Evolutionary conservation across 169 alveolate species (phyloP).

Genomic region (Cryptosporidium muris): DNA sequence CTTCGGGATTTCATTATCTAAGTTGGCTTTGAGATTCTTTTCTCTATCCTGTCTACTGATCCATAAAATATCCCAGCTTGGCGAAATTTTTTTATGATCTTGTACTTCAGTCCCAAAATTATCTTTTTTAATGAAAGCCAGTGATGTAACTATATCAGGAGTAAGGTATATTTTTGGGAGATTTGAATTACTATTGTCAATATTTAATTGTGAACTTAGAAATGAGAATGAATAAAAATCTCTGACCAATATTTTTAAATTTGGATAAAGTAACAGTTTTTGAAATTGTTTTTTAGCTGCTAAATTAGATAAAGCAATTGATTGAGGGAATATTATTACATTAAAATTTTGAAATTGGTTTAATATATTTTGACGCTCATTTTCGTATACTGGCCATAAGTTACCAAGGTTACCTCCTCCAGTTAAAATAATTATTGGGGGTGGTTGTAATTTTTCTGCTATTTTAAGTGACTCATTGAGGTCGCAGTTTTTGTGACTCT

Average conservation of each 20-base stretch:
- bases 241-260: conserved; percentile 36
- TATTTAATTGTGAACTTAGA: background rate
- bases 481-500: conserved; percentile 27
- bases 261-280: conserved; percentile 1
- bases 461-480: conserved; percentile 21
- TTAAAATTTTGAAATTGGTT: conserved; percentile 31
- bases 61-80: conserved; percentile 51
- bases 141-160: conserved; percentile 57
- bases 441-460: conserved; percentile 10
- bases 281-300: conserved; percentile 2
- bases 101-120: background rate
- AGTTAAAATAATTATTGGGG: conserved; percentile 53
- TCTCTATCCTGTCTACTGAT: conserved; percentile 59
- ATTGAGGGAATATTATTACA: conserved; percentile 58
- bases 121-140: background rate
- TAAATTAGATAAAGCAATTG: conserved; percentile 14
- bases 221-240: conserved; percentile 28
- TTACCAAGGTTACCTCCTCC: conserved; percentile 73
- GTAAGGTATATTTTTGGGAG: conserved; percentile 16
- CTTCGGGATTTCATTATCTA: no score
- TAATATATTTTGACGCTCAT: conserved; percentile 36
- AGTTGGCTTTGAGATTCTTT: background rate
- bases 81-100: background rate
- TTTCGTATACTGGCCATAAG: conserved; percentile 62
- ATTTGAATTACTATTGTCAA: background rate